Base-by-base conservation (phyloP, 108 stramenopile species). In the Skeletonema potamos region DNA sequence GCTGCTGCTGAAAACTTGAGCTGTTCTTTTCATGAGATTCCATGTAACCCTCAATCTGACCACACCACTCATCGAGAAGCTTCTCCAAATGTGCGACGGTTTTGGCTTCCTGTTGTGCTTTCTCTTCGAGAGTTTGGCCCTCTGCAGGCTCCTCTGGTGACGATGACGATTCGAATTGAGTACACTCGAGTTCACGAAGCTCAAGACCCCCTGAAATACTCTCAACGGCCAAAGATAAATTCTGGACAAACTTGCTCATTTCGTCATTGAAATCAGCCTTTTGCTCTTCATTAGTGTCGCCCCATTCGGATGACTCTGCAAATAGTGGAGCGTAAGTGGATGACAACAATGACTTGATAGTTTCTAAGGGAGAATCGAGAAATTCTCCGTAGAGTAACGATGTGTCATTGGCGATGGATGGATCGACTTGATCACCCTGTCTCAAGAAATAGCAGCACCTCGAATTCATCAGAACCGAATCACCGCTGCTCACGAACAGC, bases 11-110 rank as follows among this genome's bases (percentile, higher is more conserved):
- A 18, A n/a, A 44, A 11, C 4, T 44, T 22, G 48, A 22, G 6
- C 20, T 36, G 51, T 56, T 60, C n/a, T 24, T 80, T 34, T 69
- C 72, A 22, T 62, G 68, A 46, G 73, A 82, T 55, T 87, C 81
- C 29, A 94, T 73, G 74, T 92, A 93, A 8, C 56, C 51, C 69
- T 91, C 94, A 51, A 95, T 94, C 60, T 92, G 85, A 56, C 85
- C 60, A 72, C 96, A 96, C 96, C 96, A 96, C 60, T 90, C 87
- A 70, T 87, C 92, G 27, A 96, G 62, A 24, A 95, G 82, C 18
- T 67, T 63, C 63, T 95, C 90, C 33, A 92, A 86, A 41, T 89
- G 70, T 18, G 77, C 80, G 4, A 96, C 69, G 3, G 85, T 63
- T 57, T 92, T 89, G 13, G 87, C 87, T 30, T 82, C 76, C 43